phyloP scores from a whole-genome alignment of 1,139 yeast genomes.

The Suhomyces bribrorum region DNA sequence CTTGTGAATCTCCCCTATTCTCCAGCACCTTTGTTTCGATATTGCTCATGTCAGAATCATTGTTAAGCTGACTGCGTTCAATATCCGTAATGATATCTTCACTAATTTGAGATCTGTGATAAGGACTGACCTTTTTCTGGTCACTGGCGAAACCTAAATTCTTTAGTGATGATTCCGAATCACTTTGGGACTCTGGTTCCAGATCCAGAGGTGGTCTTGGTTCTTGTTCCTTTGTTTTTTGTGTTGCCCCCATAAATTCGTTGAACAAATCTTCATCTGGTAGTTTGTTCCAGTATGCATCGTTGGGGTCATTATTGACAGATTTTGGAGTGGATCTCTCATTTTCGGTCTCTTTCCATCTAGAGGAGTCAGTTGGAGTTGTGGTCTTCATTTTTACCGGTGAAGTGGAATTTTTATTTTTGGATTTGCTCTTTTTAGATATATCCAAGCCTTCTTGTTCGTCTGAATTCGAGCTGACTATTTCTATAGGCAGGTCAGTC shows the following conservation, averaged over 20 bases:
- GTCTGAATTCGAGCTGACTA: too few relatives aligned
- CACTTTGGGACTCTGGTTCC: not conserved
- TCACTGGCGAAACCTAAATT: not conserved
- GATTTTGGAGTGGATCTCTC: not conserved
- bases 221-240: not conserved
- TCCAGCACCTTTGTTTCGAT: too few relatives aligned
- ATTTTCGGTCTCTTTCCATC: too few relatives aligned
- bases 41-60: too few relatives aligned
- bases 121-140: not conserved
- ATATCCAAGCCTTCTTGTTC: too few relatives aligned
- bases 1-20: too few relatives aligned
- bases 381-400: not conserved
- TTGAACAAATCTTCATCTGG: conserved; percentile 27
- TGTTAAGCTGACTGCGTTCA: not conserved
- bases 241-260: conserved; percentile 23
- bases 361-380: too few relatives aligned
- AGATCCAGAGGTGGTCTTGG: not conserved
- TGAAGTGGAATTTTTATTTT: too few relatives aligned
- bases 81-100: not conserved
- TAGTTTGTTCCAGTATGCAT: conserved; percentile 27
- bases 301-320: conserved; percentile 21
- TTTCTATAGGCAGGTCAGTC: too few relatives aligned
- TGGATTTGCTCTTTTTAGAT: too few relatives aligned
- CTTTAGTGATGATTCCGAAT: not conserved
- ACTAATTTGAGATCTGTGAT: too few relatives aligned